phyloP scores from a whole-genome alignment of 305 asterid species.

The Rubia tinctorum region DNA sequence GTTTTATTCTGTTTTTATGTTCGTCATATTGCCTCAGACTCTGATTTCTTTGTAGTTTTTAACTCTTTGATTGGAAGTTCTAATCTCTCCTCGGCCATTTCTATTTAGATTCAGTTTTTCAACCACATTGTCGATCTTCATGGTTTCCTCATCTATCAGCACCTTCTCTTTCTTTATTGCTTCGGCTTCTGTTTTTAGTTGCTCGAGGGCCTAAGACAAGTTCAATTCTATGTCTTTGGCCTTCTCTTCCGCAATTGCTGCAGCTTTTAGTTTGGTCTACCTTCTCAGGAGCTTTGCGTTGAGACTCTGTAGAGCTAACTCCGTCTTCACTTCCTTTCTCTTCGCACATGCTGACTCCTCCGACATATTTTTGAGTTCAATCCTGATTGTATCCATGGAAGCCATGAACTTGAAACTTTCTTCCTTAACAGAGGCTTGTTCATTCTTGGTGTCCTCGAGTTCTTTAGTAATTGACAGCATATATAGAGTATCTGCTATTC shows the following conservation, averaged over 20 bases:
- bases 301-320: conserved; percentile 51
- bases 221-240: conserved; percentile 46
- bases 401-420: conserved; percentile 75
- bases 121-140: conserved; percentile 39
- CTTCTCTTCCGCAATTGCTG: conserved; percentile 52
- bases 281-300: conserved; percentile 65
- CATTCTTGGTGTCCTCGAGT: conserved; percentile 47
- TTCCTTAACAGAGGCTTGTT: conserved; percentile 43
- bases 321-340: conserved; percentile 55
- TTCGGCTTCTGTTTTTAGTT: conserved; percentile 50
- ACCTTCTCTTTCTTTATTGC: too few relatives aligned
- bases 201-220: conserved; percentile 49
- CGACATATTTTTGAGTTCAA: conserved; percentile 51
- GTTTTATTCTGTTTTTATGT: too few relatives aligned
- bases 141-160: too few relatives aligned
- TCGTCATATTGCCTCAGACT: too few relatives aligned
- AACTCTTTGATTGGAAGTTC: too few relatives aligned
- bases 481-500: conserved; percentile 17
- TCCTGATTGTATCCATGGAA: conserved; percentile 62
- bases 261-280: conserved; percentile 61
- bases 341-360: conserved; percentile 47
- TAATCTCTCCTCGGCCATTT: conserved; percentile 41
- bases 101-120: conserved; percentile 50
- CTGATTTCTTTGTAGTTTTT: too few relatives aligned
- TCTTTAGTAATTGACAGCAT: conserved; percentile 42